Evolutionary conservation across 768 basidiomycete genomes (phyloP).

Genomic region (Suillus spraguei): DNA sequence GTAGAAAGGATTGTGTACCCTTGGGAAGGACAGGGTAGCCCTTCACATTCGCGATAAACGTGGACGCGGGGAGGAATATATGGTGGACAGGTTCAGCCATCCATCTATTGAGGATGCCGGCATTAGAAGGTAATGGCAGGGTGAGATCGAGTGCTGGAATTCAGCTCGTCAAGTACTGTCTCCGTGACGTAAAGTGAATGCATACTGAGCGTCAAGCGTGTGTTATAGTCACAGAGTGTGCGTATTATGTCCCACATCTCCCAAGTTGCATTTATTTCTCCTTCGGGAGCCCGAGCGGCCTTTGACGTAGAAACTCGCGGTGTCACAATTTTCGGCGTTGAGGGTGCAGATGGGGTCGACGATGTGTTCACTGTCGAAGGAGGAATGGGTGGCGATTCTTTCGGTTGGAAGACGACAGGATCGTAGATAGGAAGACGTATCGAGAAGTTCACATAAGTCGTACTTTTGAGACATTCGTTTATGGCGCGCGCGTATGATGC

Average conservation of each 20-base stretch:
- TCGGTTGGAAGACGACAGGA: slow-evolving; percentile 58
- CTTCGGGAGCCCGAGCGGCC: slow-evolving; percentile 46
- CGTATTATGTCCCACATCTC: slow-evolving; percentile 99
- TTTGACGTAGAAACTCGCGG: slow-evolving; percentile 28
- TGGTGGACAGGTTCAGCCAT: slow-evolving; percentile 90
- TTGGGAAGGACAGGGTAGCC: slow-evolving; percentile 97
- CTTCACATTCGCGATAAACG: slow-evolving; percentile 94
- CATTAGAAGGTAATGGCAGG: slow-evolving; percentile 79
- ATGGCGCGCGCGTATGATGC: slow-evolving; percentile 94
- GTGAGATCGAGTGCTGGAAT: slow-evolving; percentile 85
- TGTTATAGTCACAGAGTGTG: slow-evolving; percentile 83
- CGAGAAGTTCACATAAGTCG: slow-evolving; percentile 77
- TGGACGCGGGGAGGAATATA: slow-evolving; percentile 84
- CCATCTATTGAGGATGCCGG: slow-evolving; percentile 84
- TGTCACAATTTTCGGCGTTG: slow-evolving; percentile 21
- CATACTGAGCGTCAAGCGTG: slow-evolving; percentile 72
- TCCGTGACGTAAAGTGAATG: slow-evolving; percentile 15
- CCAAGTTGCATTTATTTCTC: slow-evolving; percentile 80
- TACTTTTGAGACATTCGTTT: slow-evolving; percentile 70
- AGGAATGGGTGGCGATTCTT: slow-evolving; percentile 25
- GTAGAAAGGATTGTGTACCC: slow-evolving; percentile 87
- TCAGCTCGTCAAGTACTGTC: slow-evolving; percentile 18
- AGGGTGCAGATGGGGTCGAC: slow-evolving; percentile 15
- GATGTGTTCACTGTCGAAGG: slow-evolving; percentile 16
- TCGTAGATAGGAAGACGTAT: slow-evolving; percentile 85